Base-by-base conservation (phyloP, 148 eudicot species). In the Rhododendron molle region DNA sequence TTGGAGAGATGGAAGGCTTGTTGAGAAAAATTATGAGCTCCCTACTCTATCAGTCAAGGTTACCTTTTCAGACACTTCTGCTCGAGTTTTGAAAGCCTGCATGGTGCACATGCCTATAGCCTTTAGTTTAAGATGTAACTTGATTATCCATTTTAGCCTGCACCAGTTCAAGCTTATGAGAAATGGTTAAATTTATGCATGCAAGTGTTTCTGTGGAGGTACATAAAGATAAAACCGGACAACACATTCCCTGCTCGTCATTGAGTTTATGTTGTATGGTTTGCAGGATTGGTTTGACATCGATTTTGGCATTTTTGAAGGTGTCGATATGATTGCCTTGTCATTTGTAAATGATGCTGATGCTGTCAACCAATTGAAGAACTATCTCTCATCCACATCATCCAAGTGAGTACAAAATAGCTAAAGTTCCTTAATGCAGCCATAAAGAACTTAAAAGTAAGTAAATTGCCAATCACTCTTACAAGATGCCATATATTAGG, bases 11-110 rank as follows among this genome's bases (percentile, higher is more conserved):
- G 97, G 95, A 54, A 93, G 87, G 88, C 94, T 95, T 76, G 91
- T 95, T 62, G 89, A 83, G 76, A 91, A 90, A 77, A 90, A 88
- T 85, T 52, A 86, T 52, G 90, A 92, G 88, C 97, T 93, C 87
- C 98, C 98, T 4, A 94, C 95, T 32, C 83, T 95, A 85, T 92
- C 98, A 65, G n/a, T 91, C 5, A 92, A 95, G 95, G 98, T 94
- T 23, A 28, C 36, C 5, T 36, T 49, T 86, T 71, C 60, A 30
- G 18, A 72, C 30, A 34, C 20, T 36, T 15, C 4, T 23, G 34
- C 36, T 83, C 26, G 23, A 83, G 13, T 26, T 44, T 44, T 67
- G 67, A 26, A 44, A 69, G 16, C 7, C 52, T 46, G 23, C 54
- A 58, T 38, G 20, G 23, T 65, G 76, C 38, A 40, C 43, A 38